Evolutionary conservation across 208 protist species (phyloP), one percentile per base, ranked within the genome.

Genomic region (Trypanosoma caninum): DNA sequence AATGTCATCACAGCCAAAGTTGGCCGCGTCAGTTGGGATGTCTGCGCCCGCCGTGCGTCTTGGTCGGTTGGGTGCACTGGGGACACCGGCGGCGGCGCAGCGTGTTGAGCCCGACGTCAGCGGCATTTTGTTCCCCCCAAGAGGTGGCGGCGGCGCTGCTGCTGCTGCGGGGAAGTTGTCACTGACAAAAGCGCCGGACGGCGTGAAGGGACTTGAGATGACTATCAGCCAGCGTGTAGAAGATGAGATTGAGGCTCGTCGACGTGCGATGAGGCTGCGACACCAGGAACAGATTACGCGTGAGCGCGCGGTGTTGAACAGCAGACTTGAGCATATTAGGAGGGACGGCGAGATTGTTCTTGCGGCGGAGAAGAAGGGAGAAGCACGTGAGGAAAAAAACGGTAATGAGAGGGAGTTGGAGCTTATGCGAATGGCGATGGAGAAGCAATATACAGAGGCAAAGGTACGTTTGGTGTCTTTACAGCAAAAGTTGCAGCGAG

Each of bases 201-300:
- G 66, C n/a, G 52, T 79, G 34, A 78, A 77, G 47, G 85, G 78
- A n/a, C 50, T 78, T 27, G 85, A 92, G 72, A 74, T 68, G 18
- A 47, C 41, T 37, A 69, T 88, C 25, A 64, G 76, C 13, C 74
- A 77, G 40, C 72, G 76, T 10, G 59, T 89, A 27, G 76, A 82
- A 57, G 76, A 83, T 50, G 74, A 81, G 45, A 84, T 73, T 42
- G 81, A 73, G 14, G 35, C 67, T 5, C 62, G 76, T 37, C 70
- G 68, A 23, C 77, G 76, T 10, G 35, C 56, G 2, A 62, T 78
- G 54, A 48, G 57, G 41, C 53, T 82, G 20, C 69, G 76, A 18
- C 70, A 74, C 31, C 81, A 85, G 22, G 65, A 60, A 16, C 20
- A 68, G 25, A 13, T 72, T 23, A 64, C 46, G 20, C 71, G 72